phyloP scores from a whole-genome alignment of 768 basidiomycete species.

The Agaricus blazei region DNA sequence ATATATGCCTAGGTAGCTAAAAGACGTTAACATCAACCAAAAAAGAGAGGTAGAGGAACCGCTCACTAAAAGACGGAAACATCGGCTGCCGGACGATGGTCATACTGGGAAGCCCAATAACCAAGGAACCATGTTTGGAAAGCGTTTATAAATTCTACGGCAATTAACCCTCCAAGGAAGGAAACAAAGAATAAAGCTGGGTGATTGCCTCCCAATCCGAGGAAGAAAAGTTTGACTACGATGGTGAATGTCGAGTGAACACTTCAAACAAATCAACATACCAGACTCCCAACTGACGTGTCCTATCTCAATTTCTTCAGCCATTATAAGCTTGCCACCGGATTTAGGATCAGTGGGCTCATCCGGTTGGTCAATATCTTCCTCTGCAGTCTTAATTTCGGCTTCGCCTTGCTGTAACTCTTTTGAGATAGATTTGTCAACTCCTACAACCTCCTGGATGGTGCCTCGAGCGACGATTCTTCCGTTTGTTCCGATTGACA shows the following conservation, averaged over 20 bases:
- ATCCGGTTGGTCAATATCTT: constrained; percentile 15
- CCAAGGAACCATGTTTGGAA: constrained; percentile 41
- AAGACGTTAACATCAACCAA: constrained; percentile 13
- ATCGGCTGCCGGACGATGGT: constrained; percentile 22
- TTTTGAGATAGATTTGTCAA: constrained; percentile 19
- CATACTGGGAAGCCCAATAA: constrained; percentile 41
- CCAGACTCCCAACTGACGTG: constrained; percentile 49
- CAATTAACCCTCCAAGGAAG: constrained; percentile 21
- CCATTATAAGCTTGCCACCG: constrained; percentile 54
- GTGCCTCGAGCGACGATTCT: constrained; percentile 43
- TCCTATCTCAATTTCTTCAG: constrained; percentile 58
- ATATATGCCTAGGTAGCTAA: constrained; percentile 44
- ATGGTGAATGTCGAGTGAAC: neutral
- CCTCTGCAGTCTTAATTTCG: constrained; percentile 22
- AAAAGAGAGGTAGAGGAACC: neutral
- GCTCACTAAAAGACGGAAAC: constrained; percentile 33
- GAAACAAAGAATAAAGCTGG: constrained; percentile 27
- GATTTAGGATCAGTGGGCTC: constrained; percentile 17
- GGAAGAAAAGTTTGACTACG: constrained; percentile 30
- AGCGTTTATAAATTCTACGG: constrained; percentile 20
- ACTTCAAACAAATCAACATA: constrained; percentile 16
- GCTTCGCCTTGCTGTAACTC: constrained; percentile 25
- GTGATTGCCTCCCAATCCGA: constrained; percentile 26
- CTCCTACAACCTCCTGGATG: constrained; percentile 37
- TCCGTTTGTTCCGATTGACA: constrained; percentile 52